Conservation (phyloP, 2,329 filamentous ascomycete genomes). For the Calonectria pseudoreteaudii region DNA sequence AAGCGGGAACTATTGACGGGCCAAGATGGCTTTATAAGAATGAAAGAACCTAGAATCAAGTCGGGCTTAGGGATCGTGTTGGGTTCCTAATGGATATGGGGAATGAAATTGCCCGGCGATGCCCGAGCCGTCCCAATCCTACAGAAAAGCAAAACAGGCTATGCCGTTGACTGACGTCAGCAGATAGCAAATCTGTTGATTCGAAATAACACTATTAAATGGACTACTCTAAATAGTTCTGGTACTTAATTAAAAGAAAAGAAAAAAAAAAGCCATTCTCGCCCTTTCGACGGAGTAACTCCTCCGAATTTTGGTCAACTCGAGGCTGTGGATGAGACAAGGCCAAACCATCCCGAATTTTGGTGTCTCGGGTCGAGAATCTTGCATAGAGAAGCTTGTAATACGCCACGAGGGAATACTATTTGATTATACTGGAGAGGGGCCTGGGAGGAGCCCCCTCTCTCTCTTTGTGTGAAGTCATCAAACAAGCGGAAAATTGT, state of each 20-base stretch:
- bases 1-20: not conserved
- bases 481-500: not conserved
- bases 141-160: not conserved
- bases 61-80: not conserved
- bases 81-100: not conserved
- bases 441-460: not conserved
- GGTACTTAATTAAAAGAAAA: not conserved
- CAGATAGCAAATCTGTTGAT: not conserved
- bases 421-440: not conserved
- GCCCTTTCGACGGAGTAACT: not conserved
- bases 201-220: not conserved
- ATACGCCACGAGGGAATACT: not conserved
- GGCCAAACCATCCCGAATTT: not conserved
- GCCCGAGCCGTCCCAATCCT: not conserved
- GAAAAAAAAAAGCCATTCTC: not conserved
- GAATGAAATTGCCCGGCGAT: not conserved
- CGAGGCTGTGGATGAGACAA: not conserved
- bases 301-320: not conserved
- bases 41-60: not conserved
- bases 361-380: constrained; percentile 33
- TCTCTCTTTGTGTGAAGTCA: not conserved
- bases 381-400: constrained; percentile 28
- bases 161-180: not conserved
- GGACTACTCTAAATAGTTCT: not conserved
- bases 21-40: not conserved